Conservation (phyloP, 2,329 filamentous ascomycete species). For the Colletotrichum karsti region DNA sequence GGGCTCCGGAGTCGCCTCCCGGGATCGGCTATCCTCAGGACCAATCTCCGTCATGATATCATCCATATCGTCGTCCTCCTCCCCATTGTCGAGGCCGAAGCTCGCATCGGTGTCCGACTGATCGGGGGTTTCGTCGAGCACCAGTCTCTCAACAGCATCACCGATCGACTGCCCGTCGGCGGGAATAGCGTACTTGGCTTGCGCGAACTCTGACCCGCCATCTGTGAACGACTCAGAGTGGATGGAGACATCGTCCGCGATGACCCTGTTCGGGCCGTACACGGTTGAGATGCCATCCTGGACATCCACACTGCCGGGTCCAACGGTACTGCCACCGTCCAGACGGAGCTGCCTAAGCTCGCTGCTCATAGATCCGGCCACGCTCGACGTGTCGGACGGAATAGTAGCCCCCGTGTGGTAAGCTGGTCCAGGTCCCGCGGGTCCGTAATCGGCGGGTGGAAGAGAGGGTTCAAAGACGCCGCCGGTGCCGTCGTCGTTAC, state of each 20-base stretch:
- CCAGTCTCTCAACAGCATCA: constrained; percentile 20
- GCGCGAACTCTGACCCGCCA: constrained; percentile 40
- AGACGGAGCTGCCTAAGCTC: constrained; percentile 44
- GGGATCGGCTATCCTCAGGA: constrained; percentile 14
- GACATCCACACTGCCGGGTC: constrained; percentile 44
- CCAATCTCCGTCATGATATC: constrained; percentile 22
- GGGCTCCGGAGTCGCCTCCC: constrained; percentile 1
- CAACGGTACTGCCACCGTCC: constrained; percentile 41
- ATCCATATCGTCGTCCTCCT: neutral
- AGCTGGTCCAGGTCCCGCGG: constrained; percentile 54
- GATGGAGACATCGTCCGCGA: constrained; percentile 43
- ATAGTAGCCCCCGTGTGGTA: constrained; percentile 55
- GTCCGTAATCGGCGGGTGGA: constrained; percentile 52
- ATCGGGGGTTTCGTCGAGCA: constrained; percentile 12
- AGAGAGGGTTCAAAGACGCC: constrained; percentile 54
- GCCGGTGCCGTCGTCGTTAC: constrained; percentile 58
- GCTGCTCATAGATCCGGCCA: constrained; percentile 44
- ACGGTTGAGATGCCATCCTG: constrained; percentile 51
- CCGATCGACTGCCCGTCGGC: constrained; percentile 38
- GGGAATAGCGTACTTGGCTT: constrained; percentile 44
- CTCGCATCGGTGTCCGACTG: constrained; percentile 4
- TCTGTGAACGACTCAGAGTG: constrained; percentile 45
- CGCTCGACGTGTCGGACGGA: constrained; percentile 42
- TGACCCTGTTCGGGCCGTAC: constrained; percentile 39
- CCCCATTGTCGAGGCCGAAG: neutral